Base-by-base conservation (phyloP, 345 rosid species). In the Camelina laxa region DNA sequence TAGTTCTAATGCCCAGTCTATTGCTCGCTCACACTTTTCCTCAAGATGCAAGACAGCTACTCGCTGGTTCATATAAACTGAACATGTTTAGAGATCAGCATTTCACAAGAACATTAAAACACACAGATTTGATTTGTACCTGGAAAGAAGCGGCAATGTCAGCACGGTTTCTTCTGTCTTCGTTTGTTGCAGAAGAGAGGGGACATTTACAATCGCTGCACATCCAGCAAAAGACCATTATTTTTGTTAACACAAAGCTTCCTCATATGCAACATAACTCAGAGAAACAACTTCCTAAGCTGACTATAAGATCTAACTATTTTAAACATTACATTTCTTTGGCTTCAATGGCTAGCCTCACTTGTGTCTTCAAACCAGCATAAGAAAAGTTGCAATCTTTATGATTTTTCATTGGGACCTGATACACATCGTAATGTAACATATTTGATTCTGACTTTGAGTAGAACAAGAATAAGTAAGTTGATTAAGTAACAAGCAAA, bases 301-400 rank as follows among this genome's bases (percentile, higher is more conserved):
- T 39, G 31, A 36, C 5, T 58, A 2, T 49, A 62, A 38, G 33
- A 44, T 38, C 8, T 47, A 31, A 31, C 67, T 33, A 67, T 38
- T 53, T 22, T 0, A 38, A 38, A 38, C 41, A 38, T 38, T 69
- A 91, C 97, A 94, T 90, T 55, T 91, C 81, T 90, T 75, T 84
- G 69, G 95, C 85, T 79, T 86, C 95, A 81, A 94, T 94, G 24
- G 97, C 97, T 75, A 91, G 85, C 69, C 86, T 86, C 77, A 89
- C 97, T 87, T 91, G 98, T 48, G 98, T 91, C 87, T 91, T 94
- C 85, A 94, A 81, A 74, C 98, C 97, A 71, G 98, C 96, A 84
- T 86, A 90, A 27, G 98, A 91, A 67, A 94, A 94, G 78, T 94
- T 94, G 84, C 96, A 90, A 73, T 91, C 91, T 81, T 88, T 94